phyloP scores from a whole-genome alignment of 192 early-diverging fungal species.

The Coemansia sp. region DNA sequence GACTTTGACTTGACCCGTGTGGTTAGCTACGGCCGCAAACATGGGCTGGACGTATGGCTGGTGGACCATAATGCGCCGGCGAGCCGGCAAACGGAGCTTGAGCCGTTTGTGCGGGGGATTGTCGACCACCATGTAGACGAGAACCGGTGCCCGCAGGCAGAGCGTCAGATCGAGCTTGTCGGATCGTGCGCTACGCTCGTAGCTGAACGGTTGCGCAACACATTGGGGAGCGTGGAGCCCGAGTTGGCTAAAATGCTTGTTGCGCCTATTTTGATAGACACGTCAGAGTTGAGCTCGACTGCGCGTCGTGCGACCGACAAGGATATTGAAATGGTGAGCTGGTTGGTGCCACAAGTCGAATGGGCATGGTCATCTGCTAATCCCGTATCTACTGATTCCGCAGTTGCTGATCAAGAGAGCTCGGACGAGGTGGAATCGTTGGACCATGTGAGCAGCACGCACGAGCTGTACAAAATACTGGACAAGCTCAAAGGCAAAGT shows the following conservation, averaged over 20 bases:
- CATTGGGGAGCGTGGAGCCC: constrained; percentile 1
- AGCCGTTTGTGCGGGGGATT: constrained; percentile 39
- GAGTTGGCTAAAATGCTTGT: constrained; percentile 34
- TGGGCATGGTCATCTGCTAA: constrained; percentile 10
- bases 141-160: constrained; percentile 17
- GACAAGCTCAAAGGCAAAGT: constrained; percentile 40
- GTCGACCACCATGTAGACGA: constrained; percentile 55
- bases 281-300: constrained; percentile 22
- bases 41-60: constrained; percentile 29
- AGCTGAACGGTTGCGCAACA: constrained; percentile 11
- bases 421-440: not conserved
- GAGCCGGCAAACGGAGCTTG: constrained; percentile 26
- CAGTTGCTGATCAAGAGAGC: not conserved
- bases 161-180: constrained; percentile 29
- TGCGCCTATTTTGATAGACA: constrained; percentile 41
- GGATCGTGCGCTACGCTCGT: constrained; percentile 46
- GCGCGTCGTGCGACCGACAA: constrained; percentile 25
- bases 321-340: constrained; percentile 21
- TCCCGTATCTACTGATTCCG: not conserved
- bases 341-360: constrained; percentile 30
- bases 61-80: constrained; percentile 49
- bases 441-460: constrained; percentile 11
- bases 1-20: constrained; percentile 17
- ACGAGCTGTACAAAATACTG: constrained; percentile 29
- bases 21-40: not conserved